phyloP scores from a whole-genome alignment of 1,284 basidiomycete genomes.

The Sparassis latifolia region DNA sequence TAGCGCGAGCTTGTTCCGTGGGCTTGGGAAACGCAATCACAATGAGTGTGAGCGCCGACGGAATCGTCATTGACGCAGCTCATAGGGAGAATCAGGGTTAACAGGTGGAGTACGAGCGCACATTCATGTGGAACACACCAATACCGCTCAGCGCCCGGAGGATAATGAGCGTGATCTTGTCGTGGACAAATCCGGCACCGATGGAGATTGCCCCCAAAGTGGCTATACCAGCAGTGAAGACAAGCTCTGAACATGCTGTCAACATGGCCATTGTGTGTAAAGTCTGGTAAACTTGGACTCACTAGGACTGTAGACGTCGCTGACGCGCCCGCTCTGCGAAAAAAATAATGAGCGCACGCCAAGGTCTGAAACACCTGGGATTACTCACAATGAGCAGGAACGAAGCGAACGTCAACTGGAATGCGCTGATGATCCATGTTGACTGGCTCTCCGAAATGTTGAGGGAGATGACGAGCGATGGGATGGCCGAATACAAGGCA shows the following conservation, averaged over 20 bases:
- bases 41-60: conserved; percentile 40
- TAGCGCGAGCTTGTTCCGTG: conserved; percentile 37
- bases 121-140: conserved; percentile 15
- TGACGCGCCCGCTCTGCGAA: conserved; percentile 24
- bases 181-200: conserved; percentile 33
- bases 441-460: conserved; percentile 23
- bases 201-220: conserved; percentile 32
- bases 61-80: conserved; percentile 40
- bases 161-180: conserved; percentile 36
- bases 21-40: conserved; percentile 40
- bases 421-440: conserved; percentile 28
- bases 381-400: conserved; percentile 26
- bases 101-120: background rate
- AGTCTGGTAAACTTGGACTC: conserved; percentile 4
- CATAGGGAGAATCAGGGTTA: background rate
- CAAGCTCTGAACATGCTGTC: conserved; percentile 14
- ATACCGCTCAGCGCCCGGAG: conserved; percentile 38
- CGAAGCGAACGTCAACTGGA: conserved; percentile 28
- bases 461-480: conserved; percentile 22
- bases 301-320: conserved; percentile 30
- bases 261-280: background rate
- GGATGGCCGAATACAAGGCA: conserved; percentile 38
- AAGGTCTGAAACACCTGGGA: background rate
- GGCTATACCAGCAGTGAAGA: conserved; percentile 27
- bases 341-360: background rate